Base-by-base conservation (phyloP, 2,329 filamentous ascomycete genomes). In the Simplicillium sp. region DNA sequence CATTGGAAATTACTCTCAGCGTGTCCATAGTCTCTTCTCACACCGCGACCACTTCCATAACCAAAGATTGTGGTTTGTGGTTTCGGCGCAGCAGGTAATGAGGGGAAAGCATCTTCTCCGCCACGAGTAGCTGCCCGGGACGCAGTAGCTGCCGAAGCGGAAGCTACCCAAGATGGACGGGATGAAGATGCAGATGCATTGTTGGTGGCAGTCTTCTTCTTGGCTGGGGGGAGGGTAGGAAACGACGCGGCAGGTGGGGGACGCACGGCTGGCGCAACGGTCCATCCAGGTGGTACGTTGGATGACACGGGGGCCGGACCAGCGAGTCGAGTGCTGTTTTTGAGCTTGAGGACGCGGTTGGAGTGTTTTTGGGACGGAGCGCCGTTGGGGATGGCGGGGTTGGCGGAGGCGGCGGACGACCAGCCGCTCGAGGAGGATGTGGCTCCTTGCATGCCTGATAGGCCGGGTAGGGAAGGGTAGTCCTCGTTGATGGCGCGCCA, bases 401-500 rank as follows among this genome's bases (percentile, higher is more conserved):
- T 90, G 66, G 59, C 76, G 44, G 59, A 67, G 0, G 77, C 77
- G 1, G 71, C 85, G 34, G 57, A 67, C 48, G 60, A 79, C 79
- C 83, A 77, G 44, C 75, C 75, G 42, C 67, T 73, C 9, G 64
- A 73, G 8, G 70, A 64, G 0, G 73, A 73, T 0, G 74, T 73
- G 4, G 68, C 71, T 18, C 81, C 80, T 31, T 80, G 72, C 61
- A 82, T 77, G 38, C 83, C 82, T 41, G 76, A 75, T 1, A 86
- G 73, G 0, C 84, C 83, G 1, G 90, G 89, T 1, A 97, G 68
- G 2, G 85, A 87, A 1, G 90, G 90, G 51, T 96, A 97, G 58
- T 96, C 89, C 61, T 96, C 89, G 50, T 94, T 94, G 63, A 94
- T 92, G 31, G 88, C 88, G 36, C 87, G 86, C 87, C 90, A 96